These are phyloP conservation scores for Colletotrichum coccodes DNA, from an alignment of 2,329 filamentous ascomycete genomes.

Conservation along the genomic window DNA sequence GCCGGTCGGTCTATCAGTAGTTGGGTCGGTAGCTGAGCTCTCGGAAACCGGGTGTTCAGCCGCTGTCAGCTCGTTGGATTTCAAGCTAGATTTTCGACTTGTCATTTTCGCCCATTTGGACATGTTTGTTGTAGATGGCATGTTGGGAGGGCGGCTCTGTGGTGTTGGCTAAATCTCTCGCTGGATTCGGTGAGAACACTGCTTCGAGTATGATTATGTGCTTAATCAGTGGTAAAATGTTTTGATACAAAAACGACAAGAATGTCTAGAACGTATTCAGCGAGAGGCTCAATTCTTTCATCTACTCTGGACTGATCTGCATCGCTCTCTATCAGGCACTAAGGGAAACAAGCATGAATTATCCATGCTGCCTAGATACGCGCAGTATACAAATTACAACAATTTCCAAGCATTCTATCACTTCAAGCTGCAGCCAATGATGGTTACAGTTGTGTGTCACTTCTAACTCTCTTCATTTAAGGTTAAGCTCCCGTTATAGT, in stretches of 20 bases:
- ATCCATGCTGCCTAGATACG: neutral
- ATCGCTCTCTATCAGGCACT: neutral
- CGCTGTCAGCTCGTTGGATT: neutral
- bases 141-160: too few relatives aligned
- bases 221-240: neutral
- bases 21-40: neutral
- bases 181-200: neutral
- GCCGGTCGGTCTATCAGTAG: conserved; percentile 1
- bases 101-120: neutral
- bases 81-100: neutral
- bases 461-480: neutral
- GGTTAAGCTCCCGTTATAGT: neutral
- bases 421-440: neutral
- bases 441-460: conserved; percentile 17
- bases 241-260: neutral
- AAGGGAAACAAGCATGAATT: neutral
- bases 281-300: neutral
- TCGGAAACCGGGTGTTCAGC: neutral
- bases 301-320: neutral
- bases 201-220: neutral
- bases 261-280: neutral
- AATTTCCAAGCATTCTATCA: neutral
- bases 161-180: neutral
- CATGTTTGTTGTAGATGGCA: neutral
- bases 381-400: neutral